Evolutionary conservation across 2,329 filamentous ascomycete species (phyloP), one percentile per base, ranked within the genome.

Genomic region (Domatiomyces globalis): DNA sequence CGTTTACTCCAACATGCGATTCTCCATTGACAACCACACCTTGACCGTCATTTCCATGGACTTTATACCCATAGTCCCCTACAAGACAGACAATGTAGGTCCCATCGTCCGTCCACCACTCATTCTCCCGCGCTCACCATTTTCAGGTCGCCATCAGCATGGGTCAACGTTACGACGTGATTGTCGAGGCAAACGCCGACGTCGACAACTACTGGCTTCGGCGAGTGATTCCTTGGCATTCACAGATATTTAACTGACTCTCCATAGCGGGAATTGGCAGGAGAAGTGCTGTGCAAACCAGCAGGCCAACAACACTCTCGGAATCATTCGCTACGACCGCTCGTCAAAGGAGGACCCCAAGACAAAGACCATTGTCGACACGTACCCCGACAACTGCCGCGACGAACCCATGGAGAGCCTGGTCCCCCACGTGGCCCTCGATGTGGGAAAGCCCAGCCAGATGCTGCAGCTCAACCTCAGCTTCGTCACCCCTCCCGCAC

Each of bases 41-140:
- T 68, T 85, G 65, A 81, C 73, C 0, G 77, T 85, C 51, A 79
- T 84, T 49, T 73, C 80, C 18, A 77, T 77, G 58, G 81, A 85
- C 62, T 81, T 81, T 51, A 77, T 83, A 2, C 70, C 75, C 1
- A 68, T 84, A 33, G 62, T 77, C 56, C 81, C 83, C 0, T 85
- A 84, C 62, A 70, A 75, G 3, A 81, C 80, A 0, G 69, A 76
- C 3, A 73, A 79, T 1, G 70, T 85, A n/a, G 80, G 74, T 2
- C 68, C 84, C 12, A 79, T 74, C 33, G 71, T 83, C 5, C 51
- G 54, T 45, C 1, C 12, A 45, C 43, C n/a, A n/a, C n/a, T n/a
- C n/a, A n/a, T n/a, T n/a, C n/a, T n/a, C n/a, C n/a, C n/a, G n/a
- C n/a, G n/a, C n/a, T n/a, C n/a, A n/a, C n/a, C n/a, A n/a, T n/a